A percentile compares a stretch with the other conserved stretches of the same genome.
Evolutionary conservation across 768 basidiomycete genomes (phyloP).

Genomic region (Tricholoma terreum): DNA sequence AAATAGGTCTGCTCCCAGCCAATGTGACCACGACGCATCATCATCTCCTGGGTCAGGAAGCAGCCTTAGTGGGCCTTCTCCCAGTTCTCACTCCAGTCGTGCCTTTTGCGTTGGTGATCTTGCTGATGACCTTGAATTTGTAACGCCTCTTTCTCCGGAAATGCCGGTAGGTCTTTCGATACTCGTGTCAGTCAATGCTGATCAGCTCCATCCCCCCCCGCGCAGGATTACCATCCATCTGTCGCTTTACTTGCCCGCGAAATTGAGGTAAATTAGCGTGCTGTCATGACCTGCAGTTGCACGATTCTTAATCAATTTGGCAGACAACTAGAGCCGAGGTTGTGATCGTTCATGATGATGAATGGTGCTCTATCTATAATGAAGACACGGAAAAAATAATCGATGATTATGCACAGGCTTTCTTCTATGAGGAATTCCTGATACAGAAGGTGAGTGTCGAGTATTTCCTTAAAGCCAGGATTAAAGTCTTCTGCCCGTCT

Average conservation of each 20-base stretch:
- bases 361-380: conserved; percentile 9
- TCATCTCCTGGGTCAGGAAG: background rate
- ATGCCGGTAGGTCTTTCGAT: background rate
- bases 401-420: conserved; percentile 5
- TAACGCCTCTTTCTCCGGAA: background rate
- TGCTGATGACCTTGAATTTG: background rate
- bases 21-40: background rate
- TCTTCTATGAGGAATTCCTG: conserved; percentile 12
- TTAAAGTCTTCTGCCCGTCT: background rate
- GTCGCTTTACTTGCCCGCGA: conserved; percentile 1
- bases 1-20: background rate
- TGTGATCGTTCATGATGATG: conserved; percentile 9
- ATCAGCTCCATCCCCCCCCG: too few species aligned
- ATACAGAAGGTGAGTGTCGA: background rate
- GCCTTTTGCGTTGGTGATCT: background rate
- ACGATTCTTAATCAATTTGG: background rate
- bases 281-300: background rate
- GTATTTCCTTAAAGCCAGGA: background rate
- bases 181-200: background rate
- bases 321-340: conserved; percentile 8
- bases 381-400: conserved; percentile 1
- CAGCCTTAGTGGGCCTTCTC: too few species aligned
- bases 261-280: background rate
- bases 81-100: too few species aligned
- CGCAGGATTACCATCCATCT: background rate